Base-by-base conservation (phyloP, 1,284 basidiomycete species). In the Malassezia sympodialis region DNA sequence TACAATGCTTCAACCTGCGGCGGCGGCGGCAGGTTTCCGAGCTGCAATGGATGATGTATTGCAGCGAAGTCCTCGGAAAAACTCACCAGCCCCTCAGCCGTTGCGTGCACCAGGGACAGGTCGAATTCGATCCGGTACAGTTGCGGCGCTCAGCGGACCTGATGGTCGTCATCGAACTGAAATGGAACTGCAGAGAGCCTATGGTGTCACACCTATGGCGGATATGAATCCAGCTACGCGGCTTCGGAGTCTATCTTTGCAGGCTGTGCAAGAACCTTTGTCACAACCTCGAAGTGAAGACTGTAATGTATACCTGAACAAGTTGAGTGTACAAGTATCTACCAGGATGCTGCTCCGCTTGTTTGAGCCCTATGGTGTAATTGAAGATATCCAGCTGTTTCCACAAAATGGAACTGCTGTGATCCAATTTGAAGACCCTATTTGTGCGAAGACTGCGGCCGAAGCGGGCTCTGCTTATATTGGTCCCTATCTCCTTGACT, bases 131-230 rank as follows among this genome's bases (percentile, higher is more conserved):
- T 66, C 70, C 1, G 70, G 69, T 21, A 72, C 70, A 19, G 61
- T 72, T 19, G 69, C 63, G n/a, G 68, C 67, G 4, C 57, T 69
- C 17, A 59, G 62, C 6, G 70, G 69, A 3, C 62, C 69, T 2
- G 69, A 63, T 17, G 67, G 62, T 4, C 60, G 70, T 10, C 58
- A 59, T 6, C 48, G 69, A 41, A 60, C 65, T 2, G 67, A 72
- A 47, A 65, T 65, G 37, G 69, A 71, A 32, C 56, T 69, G 10
- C 49, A 63, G 23, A 55, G 67, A 4, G 28, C 48, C n/a, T 37
- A 21, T 27, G 51, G 51, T n/a, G 15, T 50, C n/a, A 27, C 34
- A n/a, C 34, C 46, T 8, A 31, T 37, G 27, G 12, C 46, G 14
- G 41, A 43, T 34, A 26, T 34, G 5, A 15, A 30, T 17, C 35